A percentile compares a stretch with the other conserved stretches of the same genome.
Conservation (phyloP, 2,329 filamentous ascomycete genomes). For the Mycosphaerella sp. region DNA sequence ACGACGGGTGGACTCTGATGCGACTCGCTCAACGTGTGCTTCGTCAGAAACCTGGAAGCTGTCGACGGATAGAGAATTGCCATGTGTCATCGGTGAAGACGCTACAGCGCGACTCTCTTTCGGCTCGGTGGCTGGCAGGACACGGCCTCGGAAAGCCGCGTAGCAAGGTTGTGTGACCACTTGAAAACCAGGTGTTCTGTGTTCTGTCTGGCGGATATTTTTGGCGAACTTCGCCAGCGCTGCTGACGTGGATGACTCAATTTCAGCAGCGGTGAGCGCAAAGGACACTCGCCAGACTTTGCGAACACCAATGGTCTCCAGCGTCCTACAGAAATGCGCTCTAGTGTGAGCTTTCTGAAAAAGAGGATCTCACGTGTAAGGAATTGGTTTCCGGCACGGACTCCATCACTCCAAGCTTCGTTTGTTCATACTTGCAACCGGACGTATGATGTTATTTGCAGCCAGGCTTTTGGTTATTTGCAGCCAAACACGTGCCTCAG, state of each 20-base stretch:
- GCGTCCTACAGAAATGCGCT: background rate
- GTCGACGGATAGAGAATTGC: slow-evolving; percentile 12
- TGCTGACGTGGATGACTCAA: slow-evolving; percentile 4
- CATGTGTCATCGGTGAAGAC: slow-evolving; percentile 12
- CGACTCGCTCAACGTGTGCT: slow-evolving; percentile 10
- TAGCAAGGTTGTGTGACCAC: slow-evolving; percentile 9
- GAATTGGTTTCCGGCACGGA: background rate
- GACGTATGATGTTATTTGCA: too few species aligned
- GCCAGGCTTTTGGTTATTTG: too few species aligned
- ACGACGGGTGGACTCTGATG: slow-evolving; percentile 4
- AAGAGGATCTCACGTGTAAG: background rate
- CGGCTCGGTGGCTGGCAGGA: slow-evolving; percentile 12
- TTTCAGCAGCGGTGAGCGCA: slow-evolving; percentile 7
- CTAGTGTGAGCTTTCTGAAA: too few species aligned
- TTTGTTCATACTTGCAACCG: slow-evolving; percentile 3
- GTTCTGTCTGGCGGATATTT: background rate
- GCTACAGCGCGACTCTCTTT: slow-evolving; percentile 6
- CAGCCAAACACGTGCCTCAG: too few species aligned
- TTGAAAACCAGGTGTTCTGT: background rate
- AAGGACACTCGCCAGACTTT: background rate
- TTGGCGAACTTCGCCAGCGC: slow-evolving; percentile 6
- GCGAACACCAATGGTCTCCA: background rate
- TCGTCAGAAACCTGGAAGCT: background rate
- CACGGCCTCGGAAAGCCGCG: slow-evolving; percentile 10
- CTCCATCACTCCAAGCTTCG: background rate